Evolutionary conservation across 2,329 filamentous ascomycete genomes (phyloP), one percentile per base, ranked within the genome.

Genomic region (Torrubiellomyces zombiae): DNA sequence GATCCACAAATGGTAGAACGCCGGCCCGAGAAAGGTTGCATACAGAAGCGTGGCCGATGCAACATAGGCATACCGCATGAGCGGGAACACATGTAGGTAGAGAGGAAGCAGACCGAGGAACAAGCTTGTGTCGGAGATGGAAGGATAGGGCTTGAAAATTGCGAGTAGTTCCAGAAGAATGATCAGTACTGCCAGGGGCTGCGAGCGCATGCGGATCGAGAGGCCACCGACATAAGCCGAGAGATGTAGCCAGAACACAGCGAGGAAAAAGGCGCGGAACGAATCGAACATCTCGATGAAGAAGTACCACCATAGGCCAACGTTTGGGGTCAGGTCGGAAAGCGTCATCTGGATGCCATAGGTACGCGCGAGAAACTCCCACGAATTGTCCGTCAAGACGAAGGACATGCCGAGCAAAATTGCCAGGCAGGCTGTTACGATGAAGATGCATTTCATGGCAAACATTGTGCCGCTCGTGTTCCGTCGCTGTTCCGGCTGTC

Each of bases 231-330:
- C 80, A 51, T 98, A 98, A 19, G 79, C 77, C 1, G 78, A 72
- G 29, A 95, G 70, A 46, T 98, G 89, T 32, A 98, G 66, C 83
- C 91, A 95, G 56, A 98, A 98, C 24, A 98, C 85, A 27, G 80
- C 89, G 3, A 98, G 67, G 62, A 95, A 98, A 61, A 98, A 98
- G 38, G 78, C 75, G 19, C 89, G 70, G 63, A 98, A 98, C 1
- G 85, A 86, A 53, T 98, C 89, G 48, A 98, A 98, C 73, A 98
- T 98, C 47, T 98, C 86, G 38, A 91, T 92, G 47, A 98, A 95
- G 55, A 98, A 98, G 53, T 98, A 98, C 89, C 89, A 98, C 89
- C 89, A 98, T 2, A 98, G 62, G 2, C 89, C 89, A 16, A 91
- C 78, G 37, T 95, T 98, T 9, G 89, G 89, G 0, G 86, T 91